A percentile compares a stretch with the other conserved stretches of the same genome.
phyloP scores from a whole-genome alignment of 495 filamentous ascomycete genomes.

The Podospora sp. region DNA sequence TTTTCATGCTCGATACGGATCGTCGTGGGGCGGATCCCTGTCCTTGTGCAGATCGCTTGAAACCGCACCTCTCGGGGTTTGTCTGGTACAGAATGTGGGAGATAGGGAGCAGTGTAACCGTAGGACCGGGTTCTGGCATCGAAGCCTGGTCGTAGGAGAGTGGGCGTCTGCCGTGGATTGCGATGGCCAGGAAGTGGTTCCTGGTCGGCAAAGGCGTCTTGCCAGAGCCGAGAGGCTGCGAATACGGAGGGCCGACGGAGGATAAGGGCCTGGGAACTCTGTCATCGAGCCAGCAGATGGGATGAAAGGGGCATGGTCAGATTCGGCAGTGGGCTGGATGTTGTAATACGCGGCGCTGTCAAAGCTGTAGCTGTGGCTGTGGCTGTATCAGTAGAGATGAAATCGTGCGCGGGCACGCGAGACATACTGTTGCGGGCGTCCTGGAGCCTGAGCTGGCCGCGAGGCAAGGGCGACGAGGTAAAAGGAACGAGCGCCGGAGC shows the following conservation, averaged over 20 bases:
- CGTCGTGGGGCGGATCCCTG: conserved; percentile 33
- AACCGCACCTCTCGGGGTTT: conserved; percentile 25
- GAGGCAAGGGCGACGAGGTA: conserved; percentile 3
- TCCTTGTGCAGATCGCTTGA: conserved; percentile 32
- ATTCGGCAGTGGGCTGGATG: conserved; percentile 8
- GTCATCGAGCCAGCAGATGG: conserved; percentile 4
- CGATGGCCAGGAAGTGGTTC: neutral
- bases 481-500: conserved; percentile 14
- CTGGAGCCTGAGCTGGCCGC: conserved; percentile 3
- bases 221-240: neutral
- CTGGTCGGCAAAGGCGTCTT: conserved; percentile 16
- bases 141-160: conserved; percentile 19
- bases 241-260: conserved; percentile 16
- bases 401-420: conserved; percentile 16
- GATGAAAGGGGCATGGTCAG: conserved; percentile 5
- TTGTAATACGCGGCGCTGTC: conserved; percentile 26
- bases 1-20: conserved; percentile 30
- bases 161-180: conserved; percentile 10
- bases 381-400: neutral
- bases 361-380: conserved; percentile 16
- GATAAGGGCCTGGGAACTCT: conserved; percentile 7
- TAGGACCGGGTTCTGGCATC: conserved; percentile 28
- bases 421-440: conserved; percentile 16
- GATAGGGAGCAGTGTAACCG: conserved; percentile 31
- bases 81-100: conserved; percentile 23